Evolutionary conservation across 148 eudicot genomes (phyloP).

Genomic region (Limonium bicolor): DNA sequence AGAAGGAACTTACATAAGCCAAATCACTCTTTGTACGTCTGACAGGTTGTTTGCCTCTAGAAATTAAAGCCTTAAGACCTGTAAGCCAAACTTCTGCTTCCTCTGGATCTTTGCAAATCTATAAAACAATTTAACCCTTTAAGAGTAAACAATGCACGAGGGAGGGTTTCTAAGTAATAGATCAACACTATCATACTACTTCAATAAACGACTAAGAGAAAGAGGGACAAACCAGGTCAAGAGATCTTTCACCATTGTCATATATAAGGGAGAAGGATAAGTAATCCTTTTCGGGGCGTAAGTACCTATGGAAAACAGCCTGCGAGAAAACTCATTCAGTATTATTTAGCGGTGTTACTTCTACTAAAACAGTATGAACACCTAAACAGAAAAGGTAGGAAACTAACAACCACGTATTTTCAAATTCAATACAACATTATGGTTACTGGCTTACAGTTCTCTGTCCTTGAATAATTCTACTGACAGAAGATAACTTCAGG

Average conservation of each 20-base stretch:
- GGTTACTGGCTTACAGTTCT: slow-evolving; percentile 72
- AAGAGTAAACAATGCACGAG: neutral
- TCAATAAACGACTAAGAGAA: too few species aligned
- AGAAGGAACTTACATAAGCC: slow-evolving; percentile 27
- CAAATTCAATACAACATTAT: too few species aligned
- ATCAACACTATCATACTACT: too few species aligned
- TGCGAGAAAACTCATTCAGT: slow-evolving; percentile 13
- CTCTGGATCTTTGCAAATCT: slow-evolving; percentile 62
- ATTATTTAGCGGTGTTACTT: too few species aligned
- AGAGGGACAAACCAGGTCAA: slow-evolving; percentile 55
- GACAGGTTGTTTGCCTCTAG: slow-evolving; percentile 16
- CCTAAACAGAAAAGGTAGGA: too few species aligned
- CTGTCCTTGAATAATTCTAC: slow-evolving; percentile 70
- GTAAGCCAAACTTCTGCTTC: slow-evolving; percentile 60
- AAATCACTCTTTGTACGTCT: slow-evolving; percentile 38
- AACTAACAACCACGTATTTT: too few species aligned
- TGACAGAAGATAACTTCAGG: slow-evolving; percentile 52
- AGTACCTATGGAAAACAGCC: slow-evolving; percentile 52
- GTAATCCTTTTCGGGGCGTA: slow-evolving; percentile 59
- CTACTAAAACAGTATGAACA: too few species aligned
- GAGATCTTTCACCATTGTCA: slow-evolving; percentile 51
- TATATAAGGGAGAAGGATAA: slow-evolving; percentile 53
- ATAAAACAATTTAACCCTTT: neutral
- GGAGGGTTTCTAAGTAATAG: too few species aligned
- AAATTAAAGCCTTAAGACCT: slow-evolving; percentile 36